A percentile compares a stretch with the other conserved stretches of the same genome.
These are phyloP conservation scores for Debaryomycetaceae sp. DNA, from an alignment of 1,139 yeast species.

Conservation along the genomic window DNA sequence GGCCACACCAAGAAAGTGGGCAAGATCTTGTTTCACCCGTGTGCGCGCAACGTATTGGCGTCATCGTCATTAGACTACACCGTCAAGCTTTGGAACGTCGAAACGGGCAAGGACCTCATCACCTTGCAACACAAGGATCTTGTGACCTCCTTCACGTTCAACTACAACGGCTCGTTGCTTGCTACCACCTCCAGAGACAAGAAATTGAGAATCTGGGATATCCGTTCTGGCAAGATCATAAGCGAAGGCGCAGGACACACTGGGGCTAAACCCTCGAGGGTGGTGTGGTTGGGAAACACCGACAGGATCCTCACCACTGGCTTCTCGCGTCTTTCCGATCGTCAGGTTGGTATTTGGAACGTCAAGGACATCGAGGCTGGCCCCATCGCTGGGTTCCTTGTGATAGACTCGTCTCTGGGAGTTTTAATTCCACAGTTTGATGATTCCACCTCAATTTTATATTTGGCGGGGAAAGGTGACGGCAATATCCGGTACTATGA, in stretches of 20 bases:
- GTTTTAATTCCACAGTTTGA: conserved; percentile 89
- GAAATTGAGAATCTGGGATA: conserved; percentile 86
- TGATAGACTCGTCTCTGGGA: conserved; percentile 88
- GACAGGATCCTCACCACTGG: conserved; percentile 94
- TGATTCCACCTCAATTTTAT: conserved; percentile 71
- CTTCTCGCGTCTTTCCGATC: conserved; percentile 84
- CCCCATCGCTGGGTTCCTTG: conserved; percentile 82
- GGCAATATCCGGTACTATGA: conserved; percentile 95
- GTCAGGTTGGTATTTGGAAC: conserved; percentile 95
- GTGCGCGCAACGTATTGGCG: conserved; percentile 80
- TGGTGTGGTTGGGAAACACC: conserved; percentile 83
- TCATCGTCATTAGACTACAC: conserved; percentile 88
- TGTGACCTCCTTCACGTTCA: conserved; percentile 87
- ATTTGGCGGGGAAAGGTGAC: conserved; percentile 96
- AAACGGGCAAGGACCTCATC: conserved; percentile 63
- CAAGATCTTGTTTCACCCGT: conserved; percentile 86
- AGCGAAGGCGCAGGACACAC: conserved; percentile 87
- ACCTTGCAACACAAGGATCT: conserved; percentile 84
- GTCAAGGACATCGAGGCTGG: conserved; percentile 68
- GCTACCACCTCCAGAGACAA: conserved; percentile 95
- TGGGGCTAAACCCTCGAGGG: conserved; percentile 88
- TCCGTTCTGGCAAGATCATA: conserved; percentile 65
- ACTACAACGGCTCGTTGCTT: conserved; percentile 78
- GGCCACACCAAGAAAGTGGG: conserved; percentile 97
- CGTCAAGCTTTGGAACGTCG: conserved; percentile 86